Conservation (phyloP, 2,329 filamentous ascomycete species). For the Alternaria novae-zelandiae region DNA sequence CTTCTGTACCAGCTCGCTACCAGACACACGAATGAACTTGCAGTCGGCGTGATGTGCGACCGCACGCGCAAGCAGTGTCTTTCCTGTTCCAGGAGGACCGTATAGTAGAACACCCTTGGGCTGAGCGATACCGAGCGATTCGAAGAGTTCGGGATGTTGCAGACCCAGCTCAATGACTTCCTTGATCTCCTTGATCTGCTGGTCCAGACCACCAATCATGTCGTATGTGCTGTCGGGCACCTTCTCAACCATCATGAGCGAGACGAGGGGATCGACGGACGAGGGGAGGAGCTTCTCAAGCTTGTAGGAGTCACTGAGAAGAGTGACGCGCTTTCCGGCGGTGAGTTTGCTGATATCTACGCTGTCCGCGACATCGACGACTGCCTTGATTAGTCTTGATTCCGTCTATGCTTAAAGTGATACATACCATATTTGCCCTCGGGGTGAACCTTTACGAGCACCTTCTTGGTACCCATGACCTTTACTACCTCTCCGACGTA, state of each 20-base stretch:
- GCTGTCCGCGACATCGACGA: constrained; percentile 92
- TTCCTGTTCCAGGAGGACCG: constrained; percentile 94
- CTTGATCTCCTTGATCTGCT: constrained; percentile 99
- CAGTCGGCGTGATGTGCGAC: constrained; percentile 98
- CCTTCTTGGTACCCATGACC: constrained; percentile 99
- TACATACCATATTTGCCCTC: constrained; percentile 97
- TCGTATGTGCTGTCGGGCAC: constrained; percentile 99
- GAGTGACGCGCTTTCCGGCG: constrained; percentile 93
- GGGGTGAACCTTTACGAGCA: constrained; percentile 97
- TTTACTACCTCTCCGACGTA: constrained; percentile 99
- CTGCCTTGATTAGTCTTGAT: constrained; percentile 56
- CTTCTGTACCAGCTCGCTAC: constrained; percentile 96
- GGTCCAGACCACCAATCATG: constrained; percentile 98
- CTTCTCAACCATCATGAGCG: constrained; percentile 99
- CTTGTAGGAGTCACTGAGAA: constrained; percentile 97
- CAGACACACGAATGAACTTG: constrained; percentile 97
- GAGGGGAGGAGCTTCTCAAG: constrained; percentile 98
- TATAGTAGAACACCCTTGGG: constrained; percentile 97
- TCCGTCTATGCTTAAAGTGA: neutral
- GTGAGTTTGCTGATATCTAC: constrained; percentile 97
- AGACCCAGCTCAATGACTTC: constrained; percentile 98
- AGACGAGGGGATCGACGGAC: constrained; percentile 96
- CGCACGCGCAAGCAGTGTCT: constrained; percentile 91
- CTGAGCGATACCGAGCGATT: constrained; percentile 97
- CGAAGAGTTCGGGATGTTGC: constrained; percentile 98